Conservation (phyloP, 306 rosid genomes). For the Prunus campanulata region DNA sequence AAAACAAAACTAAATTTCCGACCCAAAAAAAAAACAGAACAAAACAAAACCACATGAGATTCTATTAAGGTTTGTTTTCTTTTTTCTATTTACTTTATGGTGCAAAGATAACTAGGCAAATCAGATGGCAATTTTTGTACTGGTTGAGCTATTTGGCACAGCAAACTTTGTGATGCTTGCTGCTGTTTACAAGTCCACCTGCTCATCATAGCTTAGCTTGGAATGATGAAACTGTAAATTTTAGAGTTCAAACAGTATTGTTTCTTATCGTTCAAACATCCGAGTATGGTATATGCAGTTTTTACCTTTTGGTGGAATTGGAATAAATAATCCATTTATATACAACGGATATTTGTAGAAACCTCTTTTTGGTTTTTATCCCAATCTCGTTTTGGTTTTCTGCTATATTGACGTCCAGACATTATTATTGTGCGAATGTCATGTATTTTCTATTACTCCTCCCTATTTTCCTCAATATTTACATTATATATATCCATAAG, state of each 20-base stretch:
- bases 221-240: not conserved
- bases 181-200: not conserved
- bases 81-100: not conserved
- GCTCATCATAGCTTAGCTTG: not conserved
- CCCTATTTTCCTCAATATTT: no score
- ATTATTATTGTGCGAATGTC: fast-evolving
- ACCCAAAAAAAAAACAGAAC: not conserved
- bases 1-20: not conserved
- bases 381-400: no score
- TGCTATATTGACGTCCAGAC: fast-evolving
- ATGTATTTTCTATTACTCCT: no score
- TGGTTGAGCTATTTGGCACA: not conserved
- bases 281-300: constrained; percentile 3
- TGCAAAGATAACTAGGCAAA: not conserved
- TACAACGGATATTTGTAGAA: not conserved
- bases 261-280: not conserved
- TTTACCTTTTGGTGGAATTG: constrained; percentile 7
- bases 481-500: no score
- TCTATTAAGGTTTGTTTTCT: not conserved
- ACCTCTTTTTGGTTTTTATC: not conserved
- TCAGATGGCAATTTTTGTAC: not conserved
- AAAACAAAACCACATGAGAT: not conserved
- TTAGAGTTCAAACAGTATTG: not conserved
- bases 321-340: not conserved
- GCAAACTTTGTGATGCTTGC: not conserved